Base-by-base conservation (phyloP, 2,329 filamentous ascomycete species). In the Tolypocladium inflatum region DNA sequence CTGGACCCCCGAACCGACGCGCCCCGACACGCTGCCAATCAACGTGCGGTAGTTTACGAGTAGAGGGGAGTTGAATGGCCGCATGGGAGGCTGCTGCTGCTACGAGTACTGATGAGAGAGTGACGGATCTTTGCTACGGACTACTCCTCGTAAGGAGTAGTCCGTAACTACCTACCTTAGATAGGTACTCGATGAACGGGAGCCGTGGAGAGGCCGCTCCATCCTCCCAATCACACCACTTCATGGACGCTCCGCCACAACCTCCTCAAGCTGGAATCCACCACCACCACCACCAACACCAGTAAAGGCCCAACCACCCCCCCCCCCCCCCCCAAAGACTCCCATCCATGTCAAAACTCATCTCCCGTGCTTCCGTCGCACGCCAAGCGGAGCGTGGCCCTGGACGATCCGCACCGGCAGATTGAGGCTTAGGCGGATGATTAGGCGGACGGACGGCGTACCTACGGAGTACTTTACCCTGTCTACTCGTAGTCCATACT, bases 391-490 rank as follows among this genome's bases (percentile, higher is more conserved):
- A 17, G 41, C 51, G 30, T 21, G 53, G 21, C 53, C 35, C 23
- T 48, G 45, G 17, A 54, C 30, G 48, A 58, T 55, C 54, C 41
- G 51, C 48, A 41, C n/a, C 58, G 58, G 58, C 48, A 56, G 58
- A 57, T 57, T 57, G 58, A 58, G 58, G 58, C 58, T 57, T 56
- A 60, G 57, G 56, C 30, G 54, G 38, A 48, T 45, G 33, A 26
- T 8, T 41, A n/a, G 38, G 19, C 42, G 19, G 19, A 43, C 42
- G n/a, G 42, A 23, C 42, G 8, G 42, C 10, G 42, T n/a, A 45
- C 42, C 43, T 15, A 15, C 7, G 10, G 15, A 10, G n/a, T 26
- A 26, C 42, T 17, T 21, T 15, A 23, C 42, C 21, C 9, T n/a
- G n/a, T n/a, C n/a, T n/a, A n/a, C n/a, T n/a, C n/a, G n/a, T n/a